Evolutionary conservation across 2,329 filamentous ascomycete genomes (phyloP).

Genomic region (Lasiodiplodia gonubiensis): DNA sequence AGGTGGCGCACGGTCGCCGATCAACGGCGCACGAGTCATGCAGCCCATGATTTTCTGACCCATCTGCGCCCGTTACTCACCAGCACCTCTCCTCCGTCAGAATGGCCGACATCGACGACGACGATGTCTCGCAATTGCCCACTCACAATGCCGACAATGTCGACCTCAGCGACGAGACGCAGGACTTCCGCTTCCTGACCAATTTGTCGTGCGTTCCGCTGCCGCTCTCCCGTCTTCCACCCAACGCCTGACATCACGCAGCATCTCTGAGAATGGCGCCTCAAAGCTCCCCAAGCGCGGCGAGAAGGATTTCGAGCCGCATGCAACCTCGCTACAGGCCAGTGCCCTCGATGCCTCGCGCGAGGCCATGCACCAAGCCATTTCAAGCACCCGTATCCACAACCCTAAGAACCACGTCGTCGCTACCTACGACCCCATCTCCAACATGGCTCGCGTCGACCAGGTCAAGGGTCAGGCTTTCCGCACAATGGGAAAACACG

Average conservation of each 20-base stretch:
- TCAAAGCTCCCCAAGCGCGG: constrained; percentile 81
- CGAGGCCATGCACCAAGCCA: constrained; percentile 85
- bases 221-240: constrained; percentile 1
- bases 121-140: constrained; percentile 15
- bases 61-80: neutral
- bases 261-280: constrained; percentile 35
- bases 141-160: constrained; percentile 31
- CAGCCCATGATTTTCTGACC: constrained; percentile 8
- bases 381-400: constrained; percentile 78
- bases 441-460: constrained; percentile 66
- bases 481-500: constrained; percentile 72
- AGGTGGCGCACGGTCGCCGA: neutral
- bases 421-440: constrained; percentile 75
- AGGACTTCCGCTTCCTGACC: constrained; percentile 81
- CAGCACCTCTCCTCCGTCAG: neutral
- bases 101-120: constrained; percentile 28
- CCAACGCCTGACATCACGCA: constrained; percentile 29
- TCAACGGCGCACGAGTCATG: constrained; percentile 11
- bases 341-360: constrained; percentile 79
- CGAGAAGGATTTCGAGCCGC: constrained; percentile 96
- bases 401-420: constrained; percentile 68
- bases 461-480: constrained; percentile 74
- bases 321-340: constrained; percentile 83
- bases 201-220: constrained; percentile 56
- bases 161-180: constrained; percentile 76